phyloP scores from a whole-genome alignment of 2,329 filamentous ascomycete genomes.

The Aspergillus amoenus region DNA sequence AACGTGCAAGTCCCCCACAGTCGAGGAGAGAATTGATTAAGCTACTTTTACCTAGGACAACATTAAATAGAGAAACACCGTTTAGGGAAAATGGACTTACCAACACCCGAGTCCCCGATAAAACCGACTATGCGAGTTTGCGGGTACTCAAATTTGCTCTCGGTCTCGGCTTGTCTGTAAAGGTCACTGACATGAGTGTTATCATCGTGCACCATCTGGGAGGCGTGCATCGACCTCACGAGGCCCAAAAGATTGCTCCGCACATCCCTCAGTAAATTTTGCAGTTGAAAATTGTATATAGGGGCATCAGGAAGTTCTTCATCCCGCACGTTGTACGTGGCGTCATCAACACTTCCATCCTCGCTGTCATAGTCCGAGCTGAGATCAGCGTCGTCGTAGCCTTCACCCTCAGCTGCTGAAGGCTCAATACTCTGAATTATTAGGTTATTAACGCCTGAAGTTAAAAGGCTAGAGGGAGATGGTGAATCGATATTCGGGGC shows the following conservation, averaged over 20 bases:
- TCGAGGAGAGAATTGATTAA: constrained; percentile 12
- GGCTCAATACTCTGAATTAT: neutral
- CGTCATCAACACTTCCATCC: neutral
- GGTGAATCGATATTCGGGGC: neutral
- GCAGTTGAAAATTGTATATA: constrained; percentile 16
- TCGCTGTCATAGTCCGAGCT: neutral
- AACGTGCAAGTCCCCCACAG: constrained; percentile 6
- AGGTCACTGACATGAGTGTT: neutral
- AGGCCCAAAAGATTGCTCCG: neutral
- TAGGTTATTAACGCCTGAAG: neutral
- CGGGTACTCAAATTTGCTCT: constrained; percentile 5
- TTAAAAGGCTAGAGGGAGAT: neutral
- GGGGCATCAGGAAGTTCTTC: constrained; percentile 17
- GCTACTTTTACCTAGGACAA: constrained; percentile 1
- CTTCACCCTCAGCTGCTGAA: neutral
- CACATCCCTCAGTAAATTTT: constrained; percentile 1
- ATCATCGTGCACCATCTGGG: neutral
- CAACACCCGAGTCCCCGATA: constrained; percentile 6
- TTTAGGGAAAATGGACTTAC: neutral
- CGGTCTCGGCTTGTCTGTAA: neutral
- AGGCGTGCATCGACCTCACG: neutral
- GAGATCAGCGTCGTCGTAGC: neutral
- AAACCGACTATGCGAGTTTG: constrained; percentile 6
- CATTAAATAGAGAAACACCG: neutral
- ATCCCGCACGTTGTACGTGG: constrained; percentile 9